Base-by-base conservation (phyloP, 1,284 basidiomycete genomes). In the Microstroma glucosiphilum region DNA sequence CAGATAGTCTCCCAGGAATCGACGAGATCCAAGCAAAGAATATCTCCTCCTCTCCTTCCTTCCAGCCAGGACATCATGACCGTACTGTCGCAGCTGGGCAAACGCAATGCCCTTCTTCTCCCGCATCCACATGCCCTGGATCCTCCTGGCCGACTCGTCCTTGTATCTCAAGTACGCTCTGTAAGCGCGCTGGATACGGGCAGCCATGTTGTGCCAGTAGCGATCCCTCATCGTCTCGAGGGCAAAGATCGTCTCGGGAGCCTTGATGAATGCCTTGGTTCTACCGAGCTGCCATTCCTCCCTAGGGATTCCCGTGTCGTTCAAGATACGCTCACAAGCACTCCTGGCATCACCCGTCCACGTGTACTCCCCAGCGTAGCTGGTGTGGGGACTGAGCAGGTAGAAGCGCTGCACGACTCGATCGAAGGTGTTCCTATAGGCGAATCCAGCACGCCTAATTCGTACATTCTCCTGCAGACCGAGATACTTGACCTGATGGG, bases 201-300 rank as follows among this genome's bases (percentile, higher is more conserved):
- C 87, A 0, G 94, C 94, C 94, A 98, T 99, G 79, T 97, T 97
- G 81, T 99, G 96, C 96, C 96, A 99, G 82, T 98, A 99, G 62
- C 90, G 87, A 79, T 98, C 96, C 60, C 94, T 88, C 91, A 98
- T 97, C 21, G 92, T 93, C 82, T 99, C 94, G 60, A 99, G 83
- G 21, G 94, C 96, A 80, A 99, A 99, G 23, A 99, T 86, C 46
- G 94, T 99, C 80, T 98, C 94, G 0, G 94, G 94, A 79, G 94
- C 97, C 85, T 98, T 98, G 82, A 99, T 98, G 80, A 99, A 99
- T 0, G 94, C 94, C 78, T 99, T 98, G 12, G 94, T 96, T 1
- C 89, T 87, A 69, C 96, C 94, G 92, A 98, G 96, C 81, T 99
- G 94, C 94, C 94, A 99, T 81, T 99, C 93, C 61, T 97, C 94